Evolutionary conservation across 2,329 filamentous ascomycete genomes (phyloP).

Genomic region (Sarocladium brachiariae): DNA sequence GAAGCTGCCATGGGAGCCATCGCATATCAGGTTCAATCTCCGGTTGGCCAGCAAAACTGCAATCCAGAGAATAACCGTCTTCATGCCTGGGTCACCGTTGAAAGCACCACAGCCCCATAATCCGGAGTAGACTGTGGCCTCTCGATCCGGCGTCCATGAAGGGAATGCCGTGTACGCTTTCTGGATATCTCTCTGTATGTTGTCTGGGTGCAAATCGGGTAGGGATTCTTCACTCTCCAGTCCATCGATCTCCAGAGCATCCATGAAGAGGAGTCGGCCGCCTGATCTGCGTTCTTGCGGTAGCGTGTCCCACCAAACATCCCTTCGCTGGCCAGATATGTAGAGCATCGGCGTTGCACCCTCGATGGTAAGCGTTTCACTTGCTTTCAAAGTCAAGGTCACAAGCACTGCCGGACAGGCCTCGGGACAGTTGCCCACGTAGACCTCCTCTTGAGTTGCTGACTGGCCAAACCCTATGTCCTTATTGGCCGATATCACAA

Average conservation of each 20-base stretch:
- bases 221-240: slow-evolving; percentile 11
- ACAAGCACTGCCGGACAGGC: slow-evolving; percentile 27
- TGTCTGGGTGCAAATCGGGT: slow-evolving; percentile 20
- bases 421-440: slow-evolving; percentile 27
- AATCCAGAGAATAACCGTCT: slow-evolving; percentile 25
- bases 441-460: slow-evolving; percentile 29
- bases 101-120: slow-evolving; percentile 31
- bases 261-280: slow-evolving; percentile 28
- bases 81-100: slow-evolving; percentile 25
- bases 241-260: slow-evolving; percentile 29
- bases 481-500: slow-evolving; percentile 27
- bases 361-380: slow-evolving; percentile 20
- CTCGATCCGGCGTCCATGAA: slow-evolving; percentile 12
- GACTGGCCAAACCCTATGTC: slow-evolving; percentile 28
- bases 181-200: slow-evolving; percentile 22
- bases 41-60: slow-evolving; percentile 21
- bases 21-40: slow-evolving; percentile 15
- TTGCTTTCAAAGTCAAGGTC: slow-evolving; percentile 21
- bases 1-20: slow-evolving; percentile 11
- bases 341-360: slow-evolving; percentile 23
- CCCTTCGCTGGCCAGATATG: slow-evolving; percentile 22
- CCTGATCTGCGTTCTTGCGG: slow-evolving; percentile 13
- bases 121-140: slow-evolving; percentile 18
- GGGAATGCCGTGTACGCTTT: slow-evolving; percentile 24
- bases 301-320: slow-evolving; percentile 19